Evolutionary conservation across 768 basidiomycete species (phyloP).

Genomic region (Sarcodon sp.): DNA sequence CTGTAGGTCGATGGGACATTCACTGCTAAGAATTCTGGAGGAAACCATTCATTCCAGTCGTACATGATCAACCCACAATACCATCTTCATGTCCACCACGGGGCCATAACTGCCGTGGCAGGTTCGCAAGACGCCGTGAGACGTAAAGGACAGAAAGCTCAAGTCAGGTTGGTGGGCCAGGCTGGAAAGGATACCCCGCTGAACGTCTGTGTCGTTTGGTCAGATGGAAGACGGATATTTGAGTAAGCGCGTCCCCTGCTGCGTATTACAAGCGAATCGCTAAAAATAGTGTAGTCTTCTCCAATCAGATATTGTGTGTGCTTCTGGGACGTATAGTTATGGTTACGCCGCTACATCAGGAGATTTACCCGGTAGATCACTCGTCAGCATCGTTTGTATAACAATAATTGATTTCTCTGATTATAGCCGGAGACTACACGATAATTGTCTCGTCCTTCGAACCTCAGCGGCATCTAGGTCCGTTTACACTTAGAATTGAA

Average conservation of each 20-base stretch:
- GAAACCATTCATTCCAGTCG: conserved; percentile 66
- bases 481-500: conserved; percentile 53
- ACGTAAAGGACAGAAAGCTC: conserved; percentile 19
- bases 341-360: conserved; percentile 49
- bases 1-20: conserved; percentile 47
- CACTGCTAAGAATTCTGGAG: conserved; percentile 66
- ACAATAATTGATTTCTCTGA: conserved; percentile 3
- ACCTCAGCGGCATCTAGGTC: conserved; percentile 44
- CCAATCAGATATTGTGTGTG: conserved; percentile 56
- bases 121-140: background rate
- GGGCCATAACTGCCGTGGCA: conserved; percentile 2
- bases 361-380: conserved; percentile 36
- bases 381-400: background rate
- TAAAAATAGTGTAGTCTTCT: conserved; percentile 25
- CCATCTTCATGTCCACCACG: conserved; percentile 41
- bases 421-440: conserved; percentile 65
- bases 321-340: conserved; percentile 74
- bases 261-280: background rate
- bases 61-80: conserved; percentile 93
- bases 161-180: conserved; percentile 32
- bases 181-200: conserved; percentile 57
- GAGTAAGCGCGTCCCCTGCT: conserved; percentile 40
- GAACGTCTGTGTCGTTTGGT: conserved; percentile 66
- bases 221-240: conserved; percentile 55
- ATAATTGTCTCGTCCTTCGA: conserved; percentile 81